Base-by-base conservation (phyloP, 2,329 filamentous ascomycete species). In the Monosporascus sp. region DNA sequence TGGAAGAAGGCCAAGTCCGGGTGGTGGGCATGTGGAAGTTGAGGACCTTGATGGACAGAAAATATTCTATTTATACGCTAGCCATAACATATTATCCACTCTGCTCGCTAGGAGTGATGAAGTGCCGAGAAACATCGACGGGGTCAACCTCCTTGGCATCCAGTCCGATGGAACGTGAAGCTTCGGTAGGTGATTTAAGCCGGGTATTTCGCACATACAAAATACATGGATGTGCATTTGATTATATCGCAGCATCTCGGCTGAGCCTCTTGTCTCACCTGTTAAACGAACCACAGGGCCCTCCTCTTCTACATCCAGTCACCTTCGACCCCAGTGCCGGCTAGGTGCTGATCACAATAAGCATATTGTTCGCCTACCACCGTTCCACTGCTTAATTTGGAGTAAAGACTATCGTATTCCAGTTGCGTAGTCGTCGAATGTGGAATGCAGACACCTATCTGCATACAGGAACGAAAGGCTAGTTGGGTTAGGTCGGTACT, bases 21-120 rank as follows among this genome's bases (percentile, higher is more conserved):
- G 31, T 34, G 11, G 31, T 34, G 20, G 39, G 39, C 39, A 42
- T 42, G 39, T 24, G 39, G 51, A 9, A 62, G 52, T n/a, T 46
- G 49, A 52, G 53, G 50, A 54, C 49, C 53, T 44, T 49, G 53
- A 54, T 46, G 49, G 50, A 48, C 46, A 24, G 47, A 31, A 49
- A 48, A 25, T 27, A 24, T 25, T 49, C 47, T 27, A 48, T 36
- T 22, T 42, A 38, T n/a, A 46, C 18, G 34, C 20, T 48, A 41
- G 36, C 7, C n/a, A 17, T 17, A 11, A 22, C n/a, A 36, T 18
- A 22, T 37, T 51, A 38, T 9, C 20, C 42, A 20, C 39, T 15
- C 25, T 27, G 9, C 20, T 17, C 37, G 25, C 31, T 14, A 34
- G 31, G 31, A 34, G 4, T 11, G 31, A 34, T 34, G 31, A 5